These are phyloP conservation scores for Limonium bicolor DNA, from an alignment of 148 eudicot genomes.

Conservation along the genomic window DNA sequence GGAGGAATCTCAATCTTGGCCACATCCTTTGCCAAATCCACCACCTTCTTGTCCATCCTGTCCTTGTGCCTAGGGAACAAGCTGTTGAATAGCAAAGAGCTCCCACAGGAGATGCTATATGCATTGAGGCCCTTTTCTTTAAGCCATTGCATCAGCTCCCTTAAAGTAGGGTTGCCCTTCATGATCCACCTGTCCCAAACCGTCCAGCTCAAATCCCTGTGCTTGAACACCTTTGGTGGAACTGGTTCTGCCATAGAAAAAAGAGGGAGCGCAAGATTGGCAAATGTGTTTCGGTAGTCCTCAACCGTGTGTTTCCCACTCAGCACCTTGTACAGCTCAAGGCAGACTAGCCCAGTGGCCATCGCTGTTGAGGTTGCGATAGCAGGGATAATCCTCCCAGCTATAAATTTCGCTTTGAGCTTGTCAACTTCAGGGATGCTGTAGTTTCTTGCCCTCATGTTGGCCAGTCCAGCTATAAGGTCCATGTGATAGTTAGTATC, in stretches of 20 bases:
- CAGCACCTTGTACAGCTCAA: constrained; percentile 81
- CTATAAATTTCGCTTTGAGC: constrained; percentile 82
- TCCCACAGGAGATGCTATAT: constrained; percentile 71
- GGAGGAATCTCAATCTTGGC: constrained; percentile 76
- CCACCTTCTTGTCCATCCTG: constrained; percentile 63
- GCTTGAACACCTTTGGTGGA: constrained; percentile 66
- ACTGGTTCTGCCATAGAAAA: constrained; percentile 92
- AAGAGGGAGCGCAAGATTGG: constrained; percentile 75
- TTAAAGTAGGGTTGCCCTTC: constrained; percentile 49
- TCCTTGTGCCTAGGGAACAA: constrained; percentile 77
- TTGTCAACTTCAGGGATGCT: constrained; percentile 88
- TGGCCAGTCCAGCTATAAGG: constrained; percentile 65
- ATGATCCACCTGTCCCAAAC: constrained; percentile 84
- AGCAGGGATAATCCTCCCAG: constrained; percentile 90
- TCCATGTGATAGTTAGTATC: constrained; percentile 93
- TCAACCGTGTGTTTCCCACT: constrained; percentile 55
- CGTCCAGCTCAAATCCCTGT: constrained; percentile 72
- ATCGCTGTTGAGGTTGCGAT: constrained; percentile 81
- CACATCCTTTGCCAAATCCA: constrained; percentile 62
- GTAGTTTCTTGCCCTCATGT: constrained; percentile 92
- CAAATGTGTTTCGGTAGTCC: constrained; percentile 83
- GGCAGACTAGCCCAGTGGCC: constrained; percentile 93
- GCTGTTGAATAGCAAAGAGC: constrained; percentile 61
- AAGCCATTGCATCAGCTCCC: constrained; percentile 56
- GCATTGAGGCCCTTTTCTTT: constrained; percentile 56